Evolutionary conservation across 2,329 filamentous ascomycete genomes (phyloP).

Genomic region (Exophiala xenobiotica): DNA sequence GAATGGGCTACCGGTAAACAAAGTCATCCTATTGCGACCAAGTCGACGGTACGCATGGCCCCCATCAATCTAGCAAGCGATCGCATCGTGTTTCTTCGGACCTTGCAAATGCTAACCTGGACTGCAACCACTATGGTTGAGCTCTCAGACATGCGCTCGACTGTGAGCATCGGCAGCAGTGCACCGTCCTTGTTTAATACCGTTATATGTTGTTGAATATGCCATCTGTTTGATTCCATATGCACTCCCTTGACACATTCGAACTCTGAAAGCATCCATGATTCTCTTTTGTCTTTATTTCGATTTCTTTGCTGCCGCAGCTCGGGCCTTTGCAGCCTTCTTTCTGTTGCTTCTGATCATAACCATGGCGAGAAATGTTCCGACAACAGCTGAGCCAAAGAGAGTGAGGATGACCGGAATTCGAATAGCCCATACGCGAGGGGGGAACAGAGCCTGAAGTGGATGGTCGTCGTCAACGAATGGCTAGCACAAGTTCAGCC

Average conservation of each 20-base stretch:
- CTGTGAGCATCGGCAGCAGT: too few relatives aligned
- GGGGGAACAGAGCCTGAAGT: constrained; percentile 91
- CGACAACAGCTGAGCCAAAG: constrained; percentile 87
- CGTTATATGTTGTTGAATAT: too few relatives aligned
- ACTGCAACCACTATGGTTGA: too few relatives aligned
- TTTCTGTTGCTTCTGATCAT: constrained; percentile 99
- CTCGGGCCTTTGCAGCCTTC: constrained; percentile 91
- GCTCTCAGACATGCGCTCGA: too few relatives aligned
- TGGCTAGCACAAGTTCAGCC: constrained; percentile 58
- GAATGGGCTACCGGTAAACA: too few relatives aligned
- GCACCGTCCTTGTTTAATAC: too few relatives aligned
- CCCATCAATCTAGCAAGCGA: too few relatives aligned
- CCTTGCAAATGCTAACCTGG: too few relatives aligned
- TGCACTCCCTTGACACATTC: background rate
- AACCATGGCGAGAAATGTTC: constrained; percentile 91
- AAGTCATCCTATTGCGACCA: too few relatives aligned
- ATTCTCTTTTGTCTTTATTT: constrained; percentile 20
- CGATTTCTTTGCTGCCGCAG: constrained; percentile 68
- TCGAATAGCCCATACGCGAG: constrained; percentile 97
- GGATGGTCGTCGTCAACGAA: constrained; percentile 95
- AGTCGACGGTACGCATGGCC: too few relatives aligned
- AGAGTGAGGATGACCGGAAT: constrained; percentile 96
- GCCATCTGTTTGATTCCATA: too few relatives aligned
- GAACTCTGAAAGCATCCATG: background rate
- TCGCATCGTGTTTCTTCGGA: too few relatives aligned